Evolutionary conservation across 306 rosid species (phyloP), one percentile per base, ranked within the genome.

Genomic region (Alnus glutinosa): DNA sequence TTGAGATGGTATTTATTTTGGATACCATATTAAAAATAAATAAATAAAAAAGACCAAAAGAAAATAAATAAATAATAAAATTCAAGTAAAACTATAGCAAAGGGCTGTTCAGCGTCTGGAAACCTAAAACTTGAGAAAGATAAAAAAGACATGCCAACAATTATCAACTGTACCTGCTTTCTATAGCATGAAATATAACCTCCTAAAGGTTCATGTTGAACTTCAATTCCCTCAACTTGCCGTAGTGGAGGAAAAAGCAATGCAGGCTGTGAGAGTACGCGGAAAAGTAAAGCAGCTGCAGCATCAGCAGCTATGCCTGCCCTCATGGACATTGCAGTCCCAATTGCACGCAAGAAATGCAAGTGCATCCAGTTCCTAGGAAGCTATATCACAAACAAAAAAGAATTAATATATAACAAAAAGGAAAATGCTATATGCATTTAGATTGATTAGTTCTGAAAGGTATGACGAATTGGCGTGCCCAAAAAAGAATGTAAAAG

Each of bases 281-380:
- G 97, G 78, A 94, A 94, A 85, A 94, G 97, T 84, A 94, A 86
- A 80, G 98, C 97, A 58, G 98, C 98, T 55, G 98, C 98, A 51
- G 98, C 97, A 88, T 94, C 98, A 72, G 98, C 97, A 28, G 97
- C 97, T 85, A 94, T 91, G 42, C 97, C 97, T 59, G 89, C 97
- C 84, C 98, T 86, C 98, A 94, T 94, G 78, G 98, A 92, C 97
- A 94, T 94, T 75, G 98, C 98, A 72, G 92, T 94, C 85, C 98
- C 98, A 74, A 94, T 94, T 80, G 98, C 98, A 36, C 97, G 98
- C 87, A 94, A 85, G 90, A 94, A 94, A 89, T 94, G 98, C 83
- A 94, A 85, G 83, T 94, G 98, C 97, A 94, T 88, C 98, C 98
- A 94, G 88, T 92, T 94, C 82, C 97, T 87, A 55, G 98, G 98